Evolutionary conservation across 164 flowering plant species (phyloP), one percentile per base, ranked within the genome.

Genomic region (Aristolochia fimbriata): DNA sequence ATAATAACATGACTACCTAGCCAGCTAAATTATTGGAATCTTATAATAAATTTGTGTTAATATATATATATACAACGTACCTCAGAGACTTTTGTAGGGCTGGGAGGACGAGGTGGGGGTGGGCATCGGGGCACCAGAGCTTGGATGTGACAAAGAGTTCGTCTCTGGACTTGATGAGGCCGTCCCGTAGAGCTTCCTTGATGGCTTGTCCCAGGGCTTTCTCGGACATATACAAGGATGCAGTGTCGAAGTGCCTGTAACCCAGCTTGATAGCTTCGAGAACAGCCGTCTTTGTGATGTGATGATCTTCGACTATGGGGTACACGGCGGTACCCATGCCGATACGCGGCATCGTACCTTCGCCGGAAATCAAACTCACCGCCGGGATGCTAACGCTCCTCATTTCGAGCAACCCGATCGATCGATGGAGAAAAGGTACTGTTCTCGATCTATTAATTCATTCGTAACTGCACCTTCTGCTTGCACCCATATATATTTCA

Each of bases 161-260:
- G 25, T 22, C 47, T 25, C 73, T 51, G 9, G 65, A 46, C 30
- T 24, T 19, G 49, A 65, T 50, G 21, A 70, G 37, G n/a, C 73
- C 69, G 2, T 13, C 16, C 27, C 27, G 31, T 2, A 70, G 16
- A 13, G 69, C 73, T 16, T 65, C 53, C 3, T 24, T 53, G 1
- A 70, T 33, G 47, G 63, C 73, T 16, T 70, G 66, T 2, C 73
- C 73, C 20, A 65, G 60, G 10, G 58, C 24, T 58, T 61, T 15
- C 62, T 70, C 73, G 1, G 69, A 61, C 21, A 12, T 8, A 49
- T 70, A 70, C 6, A 30, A 2, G 11, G 57, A 25, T 0, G 73
- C 69, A 0, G 73, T 57, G 55, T 70, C 73, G 60, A 70, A 70
- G 62, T 70, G 73, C 7, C 69, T 41, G 63, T 65, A 70, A 2